Percentiles rank a stretch among this genome's conserved stretches.
Evolutionary conservation across 176 grass and related monocot species (phyloP).

Genomic region (Juncus inflexus): DNA sequence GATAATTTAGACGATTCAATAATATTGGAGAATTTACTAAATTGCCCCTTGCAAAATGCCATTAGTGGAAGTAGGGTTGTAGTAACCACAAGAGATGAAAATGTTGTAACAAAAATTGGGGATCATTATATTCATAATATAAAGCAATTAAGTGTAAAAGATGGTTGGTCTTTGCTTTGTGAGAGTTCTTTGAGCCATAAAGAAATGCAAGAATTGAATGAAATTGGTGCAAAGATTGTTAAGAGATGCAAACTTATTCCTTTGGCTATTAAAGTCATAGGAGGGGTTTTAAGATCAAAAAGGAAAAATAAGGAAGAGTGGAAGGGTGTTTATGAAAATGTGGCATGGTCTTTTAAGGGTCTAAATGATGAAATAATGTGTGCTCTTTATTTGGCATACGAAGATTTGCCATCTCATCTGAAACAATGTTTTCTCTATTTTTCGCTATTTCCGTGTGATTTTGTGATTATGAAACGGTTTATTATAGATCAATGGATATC

Average conservation of each 20-base stretch:
- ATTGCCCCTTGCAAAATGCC: slow-evolving; percentile 16
- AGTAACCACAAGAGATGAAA: slow-evolving; percentile 45
- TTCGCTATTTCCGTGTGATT: slow-evolving; percentile 48
- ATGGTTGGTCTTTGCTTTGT: slow-evolving; percentile 52
- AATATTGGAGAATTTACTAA: slow-evolving; percentile 36
- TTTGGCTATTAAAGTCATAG: slow-evolving; percentile 45
- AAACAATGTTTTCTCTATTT: slow-evolving; percentile 60
- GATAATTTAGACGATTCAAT: slow-evolving; percentile 27
- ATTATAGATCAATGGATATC: slow-evolving; percentile 50
- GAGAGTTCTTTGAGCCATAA: slow-evolving; percentile 19
- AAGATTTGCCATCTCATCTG: slow-evolving; percentile 42
- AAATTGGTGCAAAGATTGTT: slow-evolving; percentile 38
- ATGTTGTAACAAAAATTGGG: slow-evolving; percentile 23
- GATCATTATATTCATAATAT: slow-evolving; percentile 26
- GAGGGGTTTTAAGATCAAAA: slow-evolving; percentile 39
- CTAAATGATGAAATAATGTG: slow-evolving; percentile 28
- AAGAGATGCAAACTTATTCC: slow-evolving; percentile 46
- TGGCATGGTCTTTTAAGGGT: slow-evolving; percentile 36
- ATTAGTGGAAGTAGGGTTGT: slow-evolving; percentile 38
- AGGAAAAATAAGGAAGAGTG: slow-evolving; percentile 30
- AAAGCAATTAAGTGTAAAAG: slow-evolving; percentile 23
- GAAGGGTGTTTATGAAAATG: slow-evolving; percentile 35
- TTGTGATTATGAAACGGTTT: slow-evolving; percentile 29
- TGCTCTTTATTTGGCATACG: slow-evolving; percentile 49
- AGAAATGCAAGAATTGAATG: slow-evolving; percentile 22